Evolutionary conservation across 1,139 yeast species (phyloP), one percentile per base, ranked within the genome.

Genomic region (Zygoascus hellenicus): DNA sequence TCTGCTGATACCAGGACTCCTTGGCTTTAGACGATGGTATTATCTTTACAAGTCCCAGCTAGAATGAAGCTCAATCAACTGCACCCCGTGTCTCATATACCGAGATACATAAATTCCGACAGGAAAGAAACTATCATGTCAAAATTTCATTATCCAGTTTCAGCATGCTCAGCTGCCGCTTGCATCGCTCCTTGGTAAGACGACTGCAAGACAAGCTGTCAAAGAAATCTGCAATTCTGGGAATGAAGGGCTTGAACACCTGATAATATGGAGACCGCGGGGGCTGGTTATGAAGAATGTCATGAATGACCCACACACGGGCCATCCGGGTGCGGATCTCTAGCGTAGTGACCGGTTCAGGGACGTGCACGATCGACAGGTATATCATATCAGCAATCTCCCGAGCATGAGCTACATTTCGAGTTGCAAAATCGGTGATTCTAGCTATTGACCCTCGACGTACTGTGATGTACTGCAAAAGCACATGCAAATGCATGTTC

Each of bases 371-470:
- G 15, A 62, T 47, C 26, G 62, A 55, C 13, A 43, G 39, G 45
- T 57, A 56, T 17, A 61, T 51, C 16, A 51, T 30, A 7, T 50
- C 54, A n/a, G 51, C 55, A 11, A 62, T 52, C 43, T 61, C 64
- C 10, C 45, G 48, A 7, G 61, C 57, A 9, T 55, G 56, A 19
- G 45, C 41, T 11, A 55, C 54, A 45, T 61, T 57, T 15, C 58
- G 55, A 30, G 61, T 49, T 10, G 63, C 65, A 54, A 63, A 63
- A 9, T 61, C 62, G 54, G 57, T 58, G 22, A 59, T 53, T 9
- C 65, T 54, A 4, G 66, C 66, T 19, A 63, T 58, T 9, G 60
- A 52, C 9, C 65, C 63, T 14, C 66, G 50, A 13, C 61, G 55
- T 39, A 48, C 45, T 11, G 61, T 50, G n/a, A 54, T 51, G 42